Evolutionary conservation across 805 yeast genomes (phyloP), one percentile per base, ranked within the genome.

Genomic region (Ogataea polymorpha): DNA sequence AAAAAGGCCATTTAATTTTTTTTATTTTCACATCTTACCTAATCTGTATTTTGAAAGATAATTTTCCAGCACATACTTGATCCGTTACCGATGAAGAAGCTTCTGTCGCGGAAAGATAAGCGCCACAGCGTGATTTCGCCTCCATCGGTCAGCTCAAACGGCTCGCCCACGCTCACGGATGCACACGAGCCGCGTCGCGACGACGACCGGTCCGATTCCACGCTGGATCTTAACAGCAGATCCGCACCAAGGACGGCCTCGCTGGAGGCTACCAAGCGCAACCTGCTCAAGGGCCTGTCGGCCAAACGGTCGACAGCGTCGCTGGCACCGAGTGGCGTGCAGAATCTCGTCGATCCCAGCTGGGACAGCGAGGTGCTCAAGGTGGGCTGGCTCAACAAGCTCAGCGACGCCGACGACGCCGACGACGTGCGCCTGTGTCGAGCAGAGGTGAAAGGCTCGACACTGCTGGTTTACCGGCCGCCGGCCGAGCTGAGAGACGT

Each of bases 361-460:
- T 65, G 69, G 69, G 70, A 65, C 49, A 18, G 27, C 11, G 55
- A 49, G 43, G 35, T 69, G 12, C 61, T 74, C 48, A 80, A 76
- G 57, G 65, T 67, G 1, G 82, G 82, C 5, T 82, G 86, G 86
- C 49, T 81, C 13, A 82, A 82, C 54, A 71, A 68, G 46, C 67
- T 75, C 2, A 59, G 62, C 23, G 55, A 53, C 17, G 36, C 44
- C 23, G 21, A 46, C 20, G 70, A 64, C 14, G 13, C 27, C 31
- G 62, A 61, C 7, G 64, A 63, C 23, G 50, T 72, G 59, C 65
- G 74, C 44, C 59, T 86, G 23, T 77, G 68, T 42, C 70, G 82
- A 37, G 88, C 84, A 0, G 86, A 80, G 53, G 64, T 89, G 42
- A 77, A 72, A 51, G 96, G 96, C 14, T 77, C 89, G 2, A 67